Evolutionary conservation across 2,329 filamentous ascomycete species (phyloP).

Genomic region (Pseudogymnoascus verrucosus): DNA sequence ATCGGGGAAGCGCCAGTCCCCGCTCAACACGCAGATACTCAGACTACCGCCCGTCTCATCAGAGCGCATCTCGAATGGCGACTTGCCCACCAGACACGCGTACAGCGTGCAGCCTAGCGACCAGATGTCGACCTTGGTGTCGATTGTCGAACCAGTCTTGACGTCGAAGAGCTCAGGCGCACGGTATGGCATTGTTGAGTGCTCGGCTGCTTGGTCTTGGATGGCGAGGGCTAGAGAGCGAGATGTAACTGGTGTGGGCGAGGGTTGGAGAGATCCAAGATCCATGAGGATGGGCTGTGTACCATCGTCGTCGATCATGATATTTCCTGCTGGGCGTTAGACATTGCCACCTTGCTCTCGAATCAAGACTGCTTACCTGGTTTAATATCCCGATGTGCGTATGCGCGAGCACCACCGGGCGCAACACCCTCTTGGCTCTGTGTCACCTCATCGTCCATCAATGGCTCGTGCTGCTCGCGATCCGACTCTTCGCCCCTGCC

Average conservation of each 20-base stretch:
- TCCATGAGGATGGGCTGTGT: slow-evolving; percentile 92
- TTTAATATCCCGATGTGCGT: slow-evolving; percentile 95
- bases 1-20: slow-evolving; percentile 95
- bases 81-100: slow-evolving; percentile 92
- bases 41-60: slow-evolving; percentile 94
- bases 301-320: slow-evolving; percentile 95
- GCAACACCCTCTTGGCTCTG: slow-evolving; percentile 59
- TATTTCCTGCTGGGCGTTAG: slow-evolving; percentile 55
- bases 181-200: slow-evolving; percentile 97
- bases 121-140: slow-evolving; percentile 98
- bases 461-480: slow-evolving; percentile 67
- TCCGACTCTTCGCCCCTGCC: slow-evolving; percentile 48
- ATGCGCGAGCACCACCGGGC: slow-evolving; percentile 65
- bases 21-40: slow-evolving; percentile 84
- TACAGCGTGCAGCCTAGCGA: slow-evolving; percentile 95
- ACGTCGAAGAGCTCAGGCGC: slow-evolving; percentile 97
- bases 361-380: slow-evolving; percentile 54
- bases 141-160: slow-evolving; percentile 82
- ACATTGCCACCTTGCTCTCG: background rate
- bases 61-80: slow-evolving; percentile 88
- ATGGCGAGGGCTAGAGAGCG: slow-evolving; percentile 84
- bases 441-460: slow-evolving; percentile 73
- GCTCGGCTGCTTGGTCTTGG: slow-evolving; percentile 90
- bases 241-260: slow-evolving; percentile 81
- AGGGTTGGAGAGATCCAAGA: slow-evolving; percentile 80